Percentiles rank a stretch among this genome's conserved stretches.
Conservation (phyloP, 148 eudicot genomes). For the Chenopodium quinoa region DNA sequence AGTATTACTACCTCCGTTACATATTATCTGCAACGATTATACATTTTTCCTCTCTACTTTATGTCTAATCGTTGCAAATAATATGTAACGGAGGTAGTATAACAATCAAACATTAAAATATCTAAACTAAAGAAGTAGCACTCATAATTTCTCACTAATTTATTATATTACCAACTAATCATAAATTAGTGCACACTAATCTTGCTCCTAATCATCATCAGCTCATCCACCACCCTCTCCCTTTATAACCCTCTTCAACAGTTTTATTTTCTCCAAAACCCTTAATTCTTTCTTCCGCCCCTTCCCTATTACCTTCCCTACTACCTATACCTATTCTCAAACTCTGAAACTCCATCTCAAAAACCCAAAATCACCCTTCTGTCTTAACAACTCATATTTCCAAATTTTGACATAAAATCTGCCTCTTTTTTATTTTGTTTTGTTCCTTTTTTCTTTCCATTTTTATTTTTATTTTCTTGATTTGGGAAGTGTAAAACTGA, state of each 20-base stretch:
- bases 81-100: too few relatives aligned
- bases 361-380: background rate
- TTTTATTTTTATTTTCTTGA: constrained; percentile 2
- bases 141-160: too few relatives aligned
- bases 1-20: too few relatives aligned
- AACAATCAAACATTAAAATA: too few relatives aligned
- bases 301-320: background rate
- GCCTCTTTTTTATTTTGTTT: constrained; percentile 4
- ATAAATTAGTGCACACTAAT: background rate
- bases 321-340: background rate
- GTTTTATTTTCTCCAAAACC: background rate
- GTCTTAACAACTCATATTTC: constrained; percentile 2
- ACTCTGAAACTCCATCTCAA: background rate
- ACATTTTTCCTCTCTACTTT: too few relatives aligned
- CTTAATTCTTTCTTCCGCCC: background rate
- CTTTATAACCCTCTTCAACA: background rate
- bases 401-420: background rate
- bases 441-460: background rate
- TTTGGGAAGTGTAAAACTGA: constrained; percentile 30
- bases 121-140: background rate
- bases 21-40: too few relatives aligned
- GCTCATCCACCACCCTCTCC: background rate
- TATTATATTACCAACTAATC: background rate
- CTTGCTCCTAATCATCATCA: background rate
- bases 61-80: too few relatives aligned